Conservation (phyloP, 495 filamentous ascomycete species). For the Penicillium macrosclerotiorum region DNA sequence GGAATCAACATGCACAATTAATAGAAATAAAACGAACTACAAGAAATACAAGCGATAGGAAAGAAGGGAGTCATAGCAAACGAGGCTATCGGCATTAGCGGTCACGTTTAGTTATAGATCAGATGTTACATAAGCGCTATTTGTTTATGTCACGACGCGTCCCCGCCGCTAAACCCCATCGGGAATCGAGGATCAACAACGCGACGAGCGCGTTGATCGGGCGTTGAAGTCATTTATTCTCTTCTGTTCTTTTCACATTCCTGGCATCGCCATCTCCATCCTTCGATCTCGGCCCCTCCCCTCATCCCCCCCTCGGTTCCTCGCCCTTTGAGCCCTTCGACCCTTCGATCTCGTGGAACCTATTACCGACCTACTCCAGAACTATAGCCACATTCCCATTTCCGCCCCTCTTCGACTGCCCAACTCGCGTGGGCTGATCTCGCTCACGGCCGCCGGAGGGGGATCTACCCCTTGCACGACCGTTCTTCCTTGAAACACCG, state of each 20-base stretch:
- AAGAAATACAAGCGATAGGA: too few species aligned
- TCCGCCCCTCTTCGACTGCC: conserved; percentile 6
- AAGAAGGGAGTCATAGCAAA: too few species aligned
- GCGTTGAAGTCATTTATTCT: background rate
- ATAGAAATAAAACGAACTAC: too few species aligned
- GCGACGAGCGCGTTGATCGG: conserved; percentile 29
- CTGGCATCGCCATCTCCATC: conserved; percentile 8
- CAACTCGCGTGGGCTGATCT: conserved; percentile 20
- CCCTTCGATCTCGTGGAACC: background rate
- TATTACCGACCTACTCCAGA: background rate
- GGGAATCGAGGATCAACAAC: conserved; percentile 30
- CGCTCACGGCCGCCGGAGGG: conserved; percentile 13
- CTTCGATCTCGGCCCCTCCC: background rate
- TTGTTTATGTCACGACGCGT: conserved; percentile 35
- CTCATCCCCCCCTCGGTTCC: background rate
- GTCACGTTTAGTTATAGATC: too few species aligned
- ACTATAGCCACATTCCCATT: conserved; percentile 5
- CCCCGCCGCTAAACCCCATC: conserved; percentile 25
- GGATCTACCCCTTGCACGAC: conserved; percentile 27
- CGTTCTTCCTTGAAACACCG: conserved; percentile 18
- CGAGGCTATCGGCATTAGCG: too few species aligned
- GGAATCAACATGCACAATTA: background rate
- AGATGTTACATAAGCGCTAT: conserved; percentile 22
- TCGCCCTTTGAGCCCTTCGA: background rate
- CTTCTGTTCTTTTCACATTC: conserved; percentile 9